Base-by-base conservation (phyloP, 2,329 filamentous ascomycete species). In the Pyricularia sp. region DNA sequence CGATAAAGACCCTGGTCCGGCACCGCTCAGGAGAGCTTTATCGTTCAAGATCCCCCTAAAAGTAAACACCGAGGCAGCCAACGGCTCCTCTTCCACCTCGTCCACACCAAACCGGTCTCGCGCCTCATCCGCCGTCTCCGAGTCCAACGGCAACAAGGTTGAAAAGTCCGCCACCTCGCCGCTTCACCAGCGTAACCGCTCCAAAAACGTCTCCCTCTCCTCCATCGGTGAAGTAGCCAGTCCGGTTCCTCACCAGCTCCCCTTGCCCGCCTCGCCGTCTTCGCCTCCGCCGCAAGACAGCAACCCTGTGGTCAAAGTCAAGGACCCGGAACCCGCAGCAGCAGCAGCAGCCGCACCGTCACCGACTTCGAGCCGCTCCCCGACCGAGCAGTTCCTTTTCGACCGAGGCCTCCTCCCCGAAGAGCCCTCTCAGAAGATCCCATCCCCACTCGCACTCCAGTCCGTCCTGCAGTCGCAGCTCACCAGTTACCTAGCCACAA, bases 341-440 rank as follows among this genome's bases (percentile, higher is more conserved):
- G 33, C 42, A 55, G 1, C 42, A 55, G 33, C 12, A 17, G 9
- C 33, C 33, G 33, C 42, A 55, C 4, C 42, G n/a, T 55, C 42
- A 7, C 42, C 42, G 42, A 55, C 66, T 23, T 68, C 28, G 23
- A 33, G 55, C 58, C 59, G 26, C 4, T 68, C 66, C 28, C 66
- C 26, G 12, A 61, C 66, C 66, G 66, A 68, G 36, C 50, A 68
- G 66, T 68, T 68, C 33, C 66, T 68, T n/a, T 58, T 68, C 58
- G 66, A 68, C 28, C 66, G 66, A 64, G 66, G 66, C 23, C 55
- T 68, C 20, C 55, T 31, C 55, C 36, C 58, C 66, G 58, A 68
- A 58, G 55, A 23, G 58, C 66, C 66, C 25, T 58, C 61, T 28
- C 50, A 36, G 30, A 14, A 64, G 30, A 28, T 67, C 66, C 58